Conservation (phyloP, 2,329 filamentous ascomycete species). For the Ophidiomyces ophidiicola region DNA sequence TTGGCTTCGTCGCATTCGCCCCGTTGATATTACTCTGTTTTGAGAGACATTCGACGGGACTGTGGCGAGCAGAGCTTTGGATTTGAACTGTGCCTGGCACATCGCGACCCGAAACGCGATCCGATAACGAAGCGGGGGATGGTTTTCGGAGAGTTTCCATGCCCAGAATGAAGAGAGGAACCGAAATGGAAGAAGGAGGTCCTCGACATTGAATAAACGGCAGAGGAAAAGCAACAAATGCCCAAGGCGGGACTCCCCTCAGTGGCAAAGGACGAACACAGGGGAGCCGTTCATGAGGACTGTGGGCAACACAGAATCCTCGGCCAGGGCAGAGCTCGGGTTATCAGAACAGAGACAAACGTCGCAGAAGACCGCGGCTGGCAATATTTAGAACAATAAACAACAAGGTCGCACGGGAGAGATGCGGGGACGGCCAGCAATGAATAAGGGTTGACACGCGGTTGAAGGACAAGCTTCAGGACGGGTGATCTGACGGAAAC, state of each 20-base stretch:
- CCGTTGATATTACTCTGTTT: background rate
- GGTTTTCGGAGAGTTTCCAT: constrained; percentile 46
- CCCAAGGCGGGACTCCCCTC: background rate
- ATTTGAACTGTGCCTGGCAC: background rate
- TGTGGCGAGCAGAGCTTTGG: background rate
- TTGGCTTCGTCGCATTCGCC: constrained; percentile 42
- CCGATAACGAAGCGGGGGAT: background rate
- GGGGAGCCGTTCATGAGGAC: no score
- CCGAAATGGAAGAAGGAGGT: constrained; percentile 10
- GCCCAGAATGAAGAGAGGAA: constrained; percentile 19
- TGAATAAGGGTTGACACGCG: no score
- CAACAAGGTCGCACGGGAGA: constrained; percentile 1
- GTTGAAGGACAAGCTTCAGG: no score
- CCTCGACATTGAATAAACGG: background rate
- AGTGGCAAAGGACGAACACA: constrained; percentile 2
- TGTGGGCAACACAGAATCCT: no score
- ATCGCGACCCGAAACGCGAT: background rate
- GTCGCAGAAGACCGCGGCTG: background rate
- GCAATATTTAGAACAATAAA: no score
- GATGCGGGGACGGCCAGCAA: constrained; percentile 2
- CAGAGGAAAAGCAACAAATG: background rate
- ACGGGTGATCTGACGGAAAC: no score
- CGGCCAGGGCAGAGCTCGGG: background rate
- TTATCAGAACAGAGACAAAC: background rate
- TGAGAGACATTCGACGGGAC: background rate